Percentiles rank a stretch among this genome's conserved stretches.
Conservation (phyloP, 2,329 filamentous ascomycete species). For the Alternaria sp. region DNA sequence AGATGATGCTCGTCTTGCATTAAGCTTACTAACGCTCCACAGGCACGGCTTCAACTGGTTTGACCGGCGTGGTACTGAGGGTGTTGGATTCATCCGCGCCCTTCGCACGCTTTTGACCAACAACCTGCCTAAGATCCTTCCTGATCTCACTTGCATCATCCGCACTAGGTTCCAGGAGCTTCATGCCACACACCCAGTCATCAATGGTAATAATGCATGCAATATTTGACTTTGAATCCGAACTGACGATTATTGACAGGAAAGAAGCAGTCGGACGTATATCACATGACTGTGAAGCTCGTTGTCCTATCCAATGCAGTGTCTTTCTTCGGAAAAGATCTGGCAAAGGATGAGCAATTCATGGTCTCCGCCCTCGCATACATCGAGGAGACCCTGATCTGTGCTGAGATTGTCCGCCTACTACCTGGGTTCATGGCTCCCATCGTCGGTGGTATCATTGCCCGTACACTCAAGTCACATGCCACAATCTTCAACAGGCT, state of each 20-base stretch:
- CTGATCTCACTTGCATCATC: constrained; percentile 23
- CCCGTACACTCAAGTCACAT: constrained; percentile 24
- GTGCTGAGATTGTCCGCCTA: constrained; percentile 36
- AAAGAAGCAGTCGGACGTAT: constrained; percentile 19
- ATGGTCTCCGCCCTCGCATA: constrained; percentile 30
- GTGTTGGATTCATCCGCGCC: constrained; percentile 33
- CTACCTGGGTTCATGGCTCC: constrained; percentile 25
- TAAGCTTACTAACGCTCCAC: constrained; percentile 26
- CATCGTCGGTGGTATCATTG: constrained; percentile 20
- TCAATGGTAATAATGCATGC: constrained; percentile 7
- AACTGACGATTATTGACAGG: constrained; percentile 4
- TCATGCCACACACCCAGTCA: constrained; percentile 11
- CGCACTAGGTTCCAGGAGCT: constrained; percentile 20
- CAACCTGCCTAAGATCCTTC: constrained; percentile 24
- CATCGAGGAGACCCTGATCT: constrained; percentile 36
- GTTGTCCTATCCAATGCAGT: constrained; percentile 26
- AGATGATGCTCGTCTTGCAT: background rate
- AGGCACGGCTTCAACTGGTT: constrained; percentile 44
- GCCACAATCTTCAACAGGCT: constrained; percentile 25
- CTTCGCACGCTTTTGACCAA: constrained; percentile 35
- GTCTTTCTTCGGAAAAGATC: constrained; percentile 27
- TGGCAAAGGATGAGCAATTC: constrained; percentile 35
- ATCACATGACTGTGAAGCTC: constrained; percentile 24
- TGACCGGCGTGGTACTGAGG: constrained; percentile 37
- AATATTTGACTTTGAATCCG: background rate